phyloP scores from a whole-genome alignment of 2,329 filamentous ascomycete genomes.

The Pseudocercospora pini-densiflorae region DNA sequence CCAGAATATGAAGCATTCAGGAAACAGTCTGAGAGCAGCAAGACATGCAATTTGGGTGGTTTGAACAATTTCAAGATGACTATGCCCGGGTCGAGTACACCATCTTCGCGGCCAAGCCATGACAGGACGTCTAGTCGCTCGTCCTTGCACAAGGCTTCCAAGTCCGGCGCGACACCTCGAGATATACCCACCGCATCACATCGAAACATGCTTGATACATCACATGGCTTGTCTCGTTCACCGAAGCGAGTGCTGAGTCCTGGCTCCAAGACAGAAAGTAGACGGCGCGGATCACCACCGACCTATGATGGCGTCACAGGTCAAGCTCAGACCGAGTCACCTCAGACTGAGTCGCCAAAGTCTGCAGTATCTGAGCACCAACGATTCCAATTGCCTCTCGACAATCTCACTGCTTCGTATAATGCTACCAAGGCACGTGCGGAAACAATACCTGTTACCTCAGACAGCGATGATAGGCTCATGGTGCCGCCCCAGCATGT shows the following conservation, averaged over 20 bases:
- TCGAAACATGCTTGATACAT: constrained; percentile 33
- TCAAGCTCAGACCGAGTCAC: constrained; percentile 29
- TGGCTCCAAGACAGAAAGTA: constrained; percentile 48
- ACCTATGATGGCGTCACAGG: constrained; percentile 13
- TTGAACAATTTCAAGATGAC: constrained; percentile 47
- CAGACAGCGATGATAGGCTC: constrained; percentile 40
- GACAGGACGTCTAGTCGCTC: constrained; percentile 29
- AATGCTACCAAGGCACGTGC: constrained; percentile 42
- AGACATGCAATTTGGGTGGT: constrained; percentile 51
- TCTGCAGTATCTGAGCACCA: constrained; percentile 23
- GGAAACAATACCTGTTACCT: constrained; percentile 49
- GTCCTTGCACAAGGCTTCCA: constrained; percentile 19
- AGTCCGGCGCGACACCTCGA: constrained; percentile 46
- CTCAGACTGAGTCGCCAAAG: constrained; percentile 37
- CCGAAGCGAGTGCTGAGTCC: constrained; percentile 56
- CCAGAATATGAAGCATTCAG: constrained; percentile 82
- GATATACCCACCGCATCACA: constrained; percentile 41
- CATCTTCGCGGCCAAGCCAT: constrained; percentile 22
- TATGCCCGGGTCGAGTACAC: constrained; percentile 25
- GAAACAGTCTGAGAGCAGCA: constrained; percentile 68
- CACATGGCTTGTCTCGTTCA: constrained; percentile 42
- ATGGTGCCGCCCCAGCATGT: constrained; percentile 55
- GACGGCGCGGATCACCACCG: constrained; percentile 54
- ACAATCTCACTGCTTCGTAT: constrained; percentile 28
- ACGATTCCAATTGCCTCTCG: constrained; percentile 38